These are phyloP conservation scores for Arthrinium puccinioides DNA, from an alignment of 2,329 filamentous ascomycete genomes.

Conservation along the genomic window DNA sequence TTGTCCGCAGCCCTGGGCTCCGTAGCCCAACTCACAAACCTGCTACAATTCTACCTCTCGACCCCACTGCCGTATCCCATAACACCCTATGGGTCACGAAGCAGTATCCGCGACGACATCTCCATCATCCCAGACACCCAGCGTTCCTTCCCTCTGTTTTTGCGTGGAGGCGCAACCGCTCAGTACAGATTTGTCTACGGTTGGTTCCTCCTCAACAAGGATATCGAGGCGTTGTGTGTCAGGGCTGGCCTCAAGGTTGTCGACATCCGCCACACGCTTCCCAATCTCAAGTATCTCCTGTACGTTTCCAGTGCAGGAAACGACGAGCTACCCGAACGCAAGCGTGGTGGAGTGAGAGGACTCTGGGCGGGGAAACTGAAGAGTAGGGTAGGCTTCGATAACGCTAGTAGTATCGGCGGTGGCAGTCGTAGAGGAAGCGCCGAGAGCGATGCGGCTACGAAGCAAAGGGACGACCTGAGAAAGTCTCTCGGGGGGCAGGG, in stretches of 20 bases:
- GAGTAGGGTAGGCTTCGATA: slow-evolving; percentile 24
- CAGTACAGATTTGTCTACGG: slow-evolving; percentile 93
- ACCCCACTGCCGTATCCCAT: slow-evolving; percentile 77
- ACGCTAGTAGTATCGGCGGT: slow-evolving; percentile 30
- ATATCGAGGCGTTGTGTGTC: slow-evolving; percentile 67
- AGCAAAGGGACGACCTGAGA: slow-evolving; percentile 34
- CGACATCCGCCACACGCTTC: slow-evolving; percentile 85
- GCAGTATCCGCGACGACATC: slow-evolving; percentile 61
- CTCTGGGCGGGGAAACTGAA: slow-evolving; percentile 44
- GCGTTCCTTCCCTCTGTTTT: slow-evolving; percentile 74
- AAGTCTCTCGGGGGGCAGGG: slow-evolving; percentile 24
- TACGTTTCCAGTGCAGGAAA: slow-evolving; percentile 81
- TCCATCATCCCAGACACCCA: slow-evolving; percentile 34
- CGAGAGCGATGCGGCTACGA: slow-evolving; percentile 23
- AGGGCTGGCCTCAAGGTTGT: slow-evolving; percentile 70
- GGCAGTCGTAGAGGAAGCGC: slow-evolving; percentile 23
- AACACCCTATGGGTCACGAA: slow-evolving; percentile 61
- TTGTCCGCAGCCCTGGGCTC: slow-evolving; percentile 78
- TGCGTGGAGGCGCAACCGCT: slow-evolving; percentile 54
- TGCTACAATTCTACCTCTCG: slow-evolving; percentile 76
- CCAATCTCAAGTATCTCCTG: slow-evolving; percentile 87
- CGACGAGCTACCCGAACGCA: slow-evolving; percentile 54
- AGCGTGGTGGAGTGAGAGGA: slow-evolving; percentile 53
- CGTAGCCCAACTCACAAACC: slow-evolving; percentile 65
- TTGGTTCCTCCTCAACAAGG: slow-evolving; percentile 93